Base-by-base conservation (phyloP, 768 basidiomycete genomes). In the Lactifluus hygrophoroides region DNA sequence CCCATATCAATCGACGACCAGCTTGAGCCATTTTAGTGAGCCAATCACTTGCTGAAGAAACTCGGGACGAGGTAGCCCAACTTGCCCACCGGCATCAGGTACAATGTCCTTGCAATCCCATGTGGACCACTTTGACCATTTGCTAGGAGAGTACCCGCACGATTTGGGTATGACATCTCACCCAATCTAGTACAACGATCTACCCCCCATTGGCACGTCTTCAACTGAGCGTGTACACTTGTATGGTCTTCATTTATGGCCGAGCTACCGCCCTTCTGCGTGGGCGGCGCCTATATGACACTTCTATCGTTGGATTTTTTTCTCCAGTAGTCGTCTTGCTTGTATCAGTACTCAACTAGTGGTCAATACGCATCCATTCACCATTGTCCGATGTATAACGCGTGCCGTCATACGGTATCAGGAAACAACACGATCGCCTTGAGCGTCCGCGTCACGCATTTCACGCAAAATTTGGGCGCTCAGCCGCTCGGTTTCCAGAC, bases 11-110 rank as follows among this genome's bases (percentile, higher is more conserved):
- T 34, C n/a, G 14, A 9, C 25, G 28, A 34, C 52, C 17, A 13
- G 1, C 32, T 21, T 54, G 34, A 54, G 16, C 43, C 17, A 11
- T 5, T 14, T 46, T 27, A 54, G 53, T 54, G 53, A 54, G 44
- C 16, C 53, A 25, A 27, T 46, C 43, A 1, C 45, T 54, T n/a
- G 53, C 53, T 17, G 43, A 54, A 27, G 53, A 54, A 34, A 54
- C 53, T 17, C 32, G 23, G 9, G 53, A 54, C 0, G 53, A 54
- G 32, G 44, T 54, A 3, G 30, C 53, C 14, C 43, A n/a, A 21
- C 43, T 54, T 19, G 30, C 32, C 25, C 43, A 54, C 27, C 43
- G 53, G 11, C 23, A 54, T 46, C 30, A 54, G 53, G 53, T 54
- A 35, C 8, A 16, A 2, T 17, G 17, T 25, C 23, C 21, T 34